Base-by-base conservation (phyloP, 2,329 filamentous ascomycete species). In the Grosmannia serpens region DNA sequence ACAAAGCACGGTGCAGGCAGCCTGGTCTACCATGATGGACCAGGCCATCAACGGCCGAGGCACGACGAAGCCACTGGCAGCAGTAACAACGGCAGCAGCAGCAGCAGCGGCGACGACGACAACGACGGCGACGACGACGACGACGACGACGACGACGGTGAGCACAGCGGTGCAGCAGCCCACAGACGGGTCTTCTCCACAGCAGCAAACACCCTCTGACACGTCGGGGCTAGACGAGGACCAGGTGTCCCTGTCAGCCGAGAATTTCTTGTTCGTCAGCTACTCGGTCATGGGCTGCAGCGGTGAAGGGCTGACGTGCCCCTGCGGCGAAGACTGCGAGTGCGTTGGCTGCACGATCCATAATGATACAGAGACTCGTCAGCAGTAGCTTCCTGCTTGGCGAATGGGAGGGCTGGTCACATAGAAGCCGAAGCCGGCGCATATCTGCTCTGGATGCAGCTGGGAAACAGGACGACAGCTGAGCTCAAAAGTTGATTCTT, bases 291-390 rank as follows among this genome's bases (percentile, higher is more conserved):
- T 61, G 52, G 55, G 55, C 26, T 56, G 75, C 27, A 57, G 61
- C 33, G 63, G 64, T 52, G 62, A 64, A 27, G 62, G 59, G 3
- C 22, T 59, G 50, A 62, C 58, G 27, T 89, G 86, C 64, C 74
- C 75, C 53, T 89, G 86, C 65, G 86, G 86, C 24, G 80, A 85
- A 57, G 74, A 74, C 31, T 89, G 86, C 63, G 78, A 84, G 63
- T 89, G 86, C 66, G 73, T 88, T 41, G 85, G 84, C 13, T 89
- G 86, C 66, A 77, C 83, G 6, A 88, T 67, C 83, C 85, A 15
- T 86, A 88, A 88, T 63, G 57, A 59, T 22, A 22, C 35, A 15
- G 53, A 29, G 22, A 29, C n/a, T 26, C 7, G 29, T 5, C 4
- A 4, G 46, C 13, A 8, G 17, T 27, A 50, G 4, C 20, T 53